These are phyloP conservation scores for Eucalyptus shirleyi DNA, from an alignment of 345 rosid species.

Conservation along the genomic window DNA sequence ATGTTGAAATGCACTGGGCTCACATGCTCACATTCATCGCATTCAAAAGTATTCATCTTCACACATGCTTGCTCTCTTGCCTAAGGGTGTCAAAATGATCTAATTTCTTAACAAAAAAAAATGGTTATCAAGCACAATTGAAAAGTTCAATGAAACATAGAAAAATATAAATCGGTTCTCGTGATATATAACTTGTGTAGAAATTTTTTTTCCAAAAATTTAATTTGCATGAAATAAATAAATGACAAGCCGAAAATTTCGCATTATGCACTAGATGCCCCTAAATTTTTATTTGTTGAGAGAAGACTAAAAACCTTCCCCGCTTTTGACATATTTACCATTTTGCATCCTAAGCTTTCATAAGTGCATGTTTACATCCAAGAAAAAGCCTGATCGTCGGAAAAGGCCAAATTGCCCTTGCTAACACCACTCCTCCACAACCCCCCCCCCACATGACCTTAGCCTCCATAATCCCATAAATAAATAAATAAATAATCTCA, in stretches of 20 bases:
- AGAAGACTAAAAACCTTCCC: not conserved
- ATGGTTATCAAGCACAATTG: not conserved
- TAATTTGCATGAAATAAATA: no score
- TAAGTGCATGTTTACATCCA: not conserved
- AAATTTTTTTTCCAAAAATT: not conserved
- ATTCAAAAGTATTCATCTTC: not conserved
- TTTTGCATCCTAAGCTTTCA: not conserved
- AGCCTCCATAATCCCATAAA: no score
- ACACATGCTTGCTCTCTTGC: not conserved
- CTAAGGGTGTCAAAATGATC: rapidly evolving
- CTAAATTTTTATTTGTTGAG: not conserved
- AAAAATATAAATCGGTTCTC: not conserved
- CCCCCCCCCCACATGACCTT: not conserved
- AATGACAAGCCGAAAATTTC: not conserved
- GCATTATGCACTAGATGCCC: not conserved
- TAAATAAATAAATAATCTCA: no score
- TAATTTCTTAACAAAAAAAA: not conserved
- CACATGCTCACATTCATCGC: rapidly evolving
- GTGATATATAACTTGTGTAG: not conserved
- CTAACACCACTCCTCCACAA: not conserved
- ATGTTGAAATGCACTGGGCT: rapidly evolving
- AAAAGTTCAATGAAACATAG: not conserved
- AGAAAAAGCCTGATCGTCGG: not conserved
- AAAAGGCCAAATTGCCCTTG: not conserved
- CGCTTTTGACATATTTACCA: not conserved